Evolutionary conservation across 2,329 filamentous ascomycete genomes (phyloP).

Genomic region (Blastomyces percursus): DNA sequence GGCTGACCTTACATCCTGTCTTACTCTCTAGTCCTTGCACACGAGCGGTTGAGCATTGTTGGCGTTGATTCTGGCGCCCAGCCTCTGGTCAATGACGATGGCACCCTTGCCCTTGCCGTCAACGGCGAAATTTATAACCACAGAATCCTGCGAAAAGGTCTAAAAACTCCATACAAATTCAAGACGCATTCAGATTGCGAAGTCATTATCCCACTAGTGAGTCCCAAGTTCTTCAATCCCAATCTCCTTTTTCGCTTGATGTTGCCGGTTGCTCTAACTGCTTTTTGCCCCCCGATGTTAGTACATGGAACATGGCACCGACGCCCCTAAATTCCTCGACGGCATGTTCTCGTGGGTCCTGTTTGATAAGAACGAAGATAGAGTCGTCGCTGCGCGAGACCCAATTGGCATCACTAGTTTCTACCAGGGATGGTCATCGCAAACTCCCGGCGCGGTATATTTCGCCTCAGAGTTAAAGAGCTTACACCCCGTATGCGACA

Average conservation of each 20-base stretch:
- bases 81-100: constrained; percentile 85
- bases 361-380: constrained; percentile 89
- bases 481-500: constrained; percentile 84
- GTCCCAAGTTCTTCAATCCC: constrained; percentile 21
- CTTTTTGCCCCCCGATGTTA: constrained; percentile 25
- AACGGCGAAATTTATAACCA: constrained; percentile 99
- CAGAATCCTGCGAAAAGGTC: constrained; percentile 76
- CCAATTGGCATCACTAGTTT: constrained; percentile 96
- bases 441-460: constrained; percentile 74
- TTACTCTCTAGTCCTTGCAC: constrained; percentile 61
- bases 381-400: constrained; percentile 85
- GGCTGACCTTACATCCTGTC: constrained; percentile 16
- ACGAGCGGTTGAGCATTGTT: constrained; percentile 96
- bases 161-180: constrained; percentile 83
- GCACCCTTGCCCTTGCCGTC: constrained; percentile 80
- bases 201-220: constrained; percentile 92
- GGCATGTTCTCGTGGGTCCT: constrained; percentile 99
- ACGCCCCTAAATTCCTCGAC: constrained; percentile 86
- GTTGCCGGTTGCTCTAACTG: neutral
- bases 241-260: too few relatives aligned
- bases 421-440: constrained; percentile 84
- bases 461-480: constrained; percentile 97
- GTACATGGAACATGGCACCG: constrained; percentile 86
- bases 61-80: constrained; percentile 95
- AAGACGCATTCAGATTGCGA: constrained; percentile 99